Evolutionary conservation across 2,329 filamentous ascomycete genomes (phyloP).

Genomic region (Aureobasidium sp.): DNA sequence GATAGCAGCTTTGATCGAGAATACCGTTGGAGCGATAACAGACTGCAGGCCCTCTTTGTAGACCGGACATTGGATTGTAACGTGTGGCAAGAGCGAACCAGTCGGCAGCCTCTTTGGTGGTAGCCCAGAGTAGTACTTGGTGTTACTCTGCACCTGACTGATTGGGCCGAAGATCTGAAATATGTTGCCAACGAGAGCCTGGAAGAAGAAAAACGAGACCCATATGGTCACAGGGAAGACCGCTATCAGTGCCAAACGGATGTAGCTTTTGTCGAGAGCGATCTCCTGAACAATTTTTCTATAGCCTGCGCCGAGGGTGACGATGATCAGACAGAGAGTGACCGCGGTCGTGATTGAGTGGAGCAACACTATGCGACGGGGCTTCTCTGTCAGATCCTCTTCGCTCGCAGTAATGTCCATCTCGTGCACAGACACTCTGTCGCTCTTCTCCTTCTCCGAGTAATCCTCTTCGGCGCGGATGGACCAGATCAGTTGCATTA

Average conservation of each 20-base stretch:
- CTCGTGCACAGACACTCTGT: slow-evolving; percentile 27
- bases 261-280: slow-evolving; percentile 47
- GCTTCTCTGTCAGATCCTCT: slow-evolving; percentile 30
- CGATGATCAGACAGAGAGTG: slow-evolving; percentile 47
- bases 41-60: slow-evolving; percentile 36
- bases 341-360: slow-evolving; percentile 48
- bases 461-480: slow-evolving; percentile 37
- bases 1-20: too few species aligned
- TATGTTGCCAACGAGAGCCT: slow-evolving; percentile 36
- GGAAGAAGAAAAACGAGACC: slow-evolving; percentile 49
- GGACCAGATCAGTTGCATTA: slow-evolving; percentile 55
- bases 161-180: slow-evolving; percentile 40
- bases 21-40: slow-evolving; percentile 23
- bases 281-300: slow-evolving; percentile 49
- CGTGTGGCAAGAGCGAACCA: slow-evolving; percentile 36
- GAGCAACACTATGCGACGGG: slow-evolving; percentile 46
- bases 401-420: slow-evolving; percentile 31
- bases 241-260: slow-evolving; percentile 50
- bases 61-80: slow-evolving; percentile 47
- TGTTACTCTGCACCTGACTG: slow-evolving; percentile 38
- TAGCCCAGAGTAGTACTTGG: slow-evolving; percentile 40
- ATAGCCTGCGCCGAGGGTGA: slow-evolving; percentile 53
- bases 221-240: slow-evolving; percentile 49
- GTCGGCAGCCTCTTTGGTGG: slow-evolving; percentile 33
- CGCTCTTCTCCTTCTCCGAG: slow-evolving; percentile 30